Evolutionary conservation across 2,329 filamentous ascomycete species (phyloP).

Genomic region (Monosporascus sp.): DNA sequence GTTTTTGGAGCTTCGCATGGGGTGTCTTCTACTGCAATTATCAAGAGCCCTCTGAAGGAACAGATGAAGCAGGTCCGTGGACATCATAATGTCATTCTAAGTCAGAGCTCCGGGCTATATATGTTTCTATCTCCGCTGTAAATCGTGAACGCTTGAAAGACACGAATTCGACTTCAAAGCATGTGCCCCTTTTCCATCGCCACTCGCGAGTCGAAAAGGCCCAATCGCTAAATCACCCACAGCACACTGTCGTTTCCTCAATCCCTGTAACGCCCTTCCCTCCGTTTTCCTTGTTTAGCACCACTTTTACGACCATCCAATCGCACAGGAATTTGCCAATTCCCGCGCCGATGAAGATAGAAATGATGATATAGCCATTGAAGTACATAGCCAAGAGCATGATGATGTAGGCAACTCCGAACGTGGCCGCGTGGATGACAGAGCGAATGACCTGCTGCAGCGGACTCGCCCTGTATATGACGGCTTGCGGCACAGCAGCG

Average conservation of each 20-base stretch:
- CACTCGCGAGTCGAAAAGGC: too few species aligned
- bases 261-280: slow-evolving; percentile 26
- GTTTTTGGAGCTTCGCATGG: too few species aligned
- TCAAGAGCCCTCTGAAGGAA: too few species aligned
- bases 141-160: too few species aligned
- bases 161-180: too few species aligned
- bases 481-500: slow-evolving; percentile 10
- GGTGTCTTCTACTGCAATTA: too few species aligned
- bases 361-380: slow-evolving; percentile 40
- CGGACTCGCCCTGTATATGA: slow-evolving; percentile 33
- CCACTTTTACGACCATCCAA: slow-evolving; percentile 43
- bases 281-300: slow-evolving; percentile 18
- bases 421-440: slow-evolving; percentile 33
- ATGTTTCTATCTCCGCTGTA: too few species aligned
- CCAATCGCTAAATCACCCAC: slow-evolving; percentile 23
- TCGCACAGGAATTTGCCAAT: slow-evolving; percentile 50
- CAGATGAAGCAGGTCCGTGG: too few species aligned
- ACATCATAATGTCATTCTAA: too few species aligned
- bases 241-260: slow-evolving; percentile 43
- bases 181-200: too few species aligned
- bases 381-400: slow-evolving; percentile 42
- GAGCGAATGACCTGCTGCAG: slow-evolving; percentile 35
- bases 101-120: too few species aligned
- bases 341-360: slow-evolving; percentile 40
- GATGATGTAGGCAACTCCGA: slow-evolving; percentile 37